phyloP scores from a whole-genome alignment of 208 protist genomes.

The Leptomonas pyrrhocoris region DNA sequence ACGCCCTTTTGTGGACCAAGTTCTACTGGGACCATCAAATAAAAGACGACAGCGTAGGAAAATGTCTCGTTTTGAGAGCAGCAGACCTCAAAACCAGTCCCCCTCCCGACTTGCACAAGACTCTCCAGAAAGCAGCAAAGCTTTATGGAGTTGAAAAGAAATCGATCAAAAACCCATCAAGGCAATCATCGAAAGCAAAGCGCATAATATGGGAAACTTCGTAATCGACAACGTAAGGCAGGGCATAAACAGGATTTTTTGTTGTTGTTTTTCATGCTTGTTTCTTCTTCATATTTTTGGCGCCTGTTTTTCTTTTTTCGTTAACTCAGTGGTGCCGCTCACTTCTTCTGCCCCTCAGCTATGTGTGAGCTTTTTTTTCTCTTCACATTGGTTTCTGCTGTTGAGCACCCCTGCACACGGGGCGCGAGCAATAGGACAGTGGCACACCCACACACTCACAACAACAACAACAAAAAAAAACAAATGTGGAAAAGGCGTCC shows the following conservation, averaged over 20 bases:
- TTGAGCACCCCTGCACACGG: no score
- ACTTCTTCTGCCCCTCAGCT: no score
- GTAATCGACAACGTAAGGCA: not conserved
- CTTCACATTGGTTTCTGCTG: no score
- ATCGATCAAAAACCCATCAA: not conserved
- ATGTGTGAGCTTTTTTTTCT: no score
- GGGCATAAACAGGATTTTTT: not conserved
- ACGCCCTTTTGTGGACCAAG: constrained; percentile 62
- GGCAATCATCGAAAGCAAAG: not conserved
- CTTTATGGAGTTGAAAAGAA: constrained; percentile 29
- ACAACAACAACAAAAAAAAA: no score
- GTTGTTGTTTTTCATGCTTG: constrained; percentile 4
- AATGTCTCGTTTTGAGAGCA: constrained; percentile 34
- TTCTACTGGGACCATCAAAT: constrained; percentile 64
- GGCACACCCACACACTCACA: no score
- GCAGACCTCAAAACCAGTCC: no score
- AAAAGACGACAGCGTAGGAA: constrained; percentile 72
- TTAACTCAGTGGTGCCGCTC: no score
- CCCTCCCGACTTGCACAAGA: constrained; percentile 6
- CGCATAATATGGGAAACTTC: not conserved
- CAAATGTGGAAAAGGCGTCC: no score
- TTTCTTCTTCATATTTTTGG: not conserved
- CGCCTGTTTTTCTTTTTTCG: not conserved
- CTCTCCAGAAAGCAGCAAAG: constrained; percentile 20
- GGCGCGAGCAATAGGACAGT: no score